Conservation (phyloP, 78 protist species). For the Chrysochromulina tobinii region DNA sequence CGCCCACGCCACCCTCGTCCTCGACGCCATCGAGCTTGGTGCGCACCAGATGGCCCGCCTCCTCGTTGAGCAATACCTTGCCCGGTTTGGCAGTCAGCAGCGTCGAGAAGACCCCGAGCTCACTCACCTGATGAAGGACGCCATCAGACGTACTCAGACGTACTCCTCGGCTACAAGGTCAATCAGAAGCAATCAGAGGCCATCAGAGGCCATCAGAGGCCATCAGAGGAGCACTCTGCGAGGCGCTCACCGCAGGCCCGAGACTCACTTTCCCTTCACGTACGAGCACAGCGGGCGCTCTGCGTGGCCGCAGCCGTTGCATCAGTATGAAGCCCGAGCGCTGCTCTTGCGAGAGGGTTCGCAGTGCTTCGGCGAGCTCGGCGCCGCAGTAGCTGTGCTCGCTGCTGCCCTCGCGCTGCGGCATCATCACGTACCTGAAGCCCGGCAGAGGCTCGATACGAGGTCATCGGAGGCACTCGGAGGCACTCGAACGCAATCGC, state of each 20-base stretch:
- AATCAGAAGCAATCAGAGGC: too few species aligned
- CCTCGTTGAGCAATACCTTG: conserved; percentile 29
- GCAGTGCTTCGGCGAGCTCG: not conserved
- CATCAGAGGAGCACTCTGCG: too few species aligned
- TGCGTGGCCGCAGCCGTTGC: conserved; percentile 65
- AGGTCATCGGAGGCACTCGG: too few species aligned
- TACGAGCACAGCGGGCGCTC: not conserved
- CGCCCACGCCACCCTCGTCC: conserved; percentile 90
- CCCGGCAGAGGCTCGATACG: too few species aligned
- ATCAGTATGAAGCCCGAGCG: conserved; percentile 69
- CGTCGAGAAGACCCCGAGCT: conserved; percentile 32
- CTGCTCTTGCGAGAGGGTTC: not conserved
- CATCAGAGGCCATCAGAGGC: too few species aligned
- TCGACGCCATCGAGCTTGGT: conserved; percentile 63
- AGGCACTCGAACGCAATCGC: too few species aligned
- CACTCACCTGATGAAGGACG: not conserved
- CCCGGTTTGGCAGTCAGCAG: not conserved
- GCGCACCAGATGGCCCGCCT: conserved; percentile 79
- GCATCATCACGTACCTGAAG: conserved; percentile 80
- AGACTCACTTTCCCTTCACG: not conserved
- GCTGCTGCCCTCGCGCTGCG: conserved; percentile 96
- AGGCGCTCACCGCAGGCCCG: not conserved
- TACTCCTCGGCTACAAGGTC: too few species aligned
- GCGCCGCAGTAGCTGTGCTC: conserved; percentile 60
- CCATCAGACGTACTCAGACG: too few species aligned